Evolutionary conservation across 225 moss, liverwort and hornwort genomes (phyloP).

Genomic region (Marchantia polymorpha): DNA sequence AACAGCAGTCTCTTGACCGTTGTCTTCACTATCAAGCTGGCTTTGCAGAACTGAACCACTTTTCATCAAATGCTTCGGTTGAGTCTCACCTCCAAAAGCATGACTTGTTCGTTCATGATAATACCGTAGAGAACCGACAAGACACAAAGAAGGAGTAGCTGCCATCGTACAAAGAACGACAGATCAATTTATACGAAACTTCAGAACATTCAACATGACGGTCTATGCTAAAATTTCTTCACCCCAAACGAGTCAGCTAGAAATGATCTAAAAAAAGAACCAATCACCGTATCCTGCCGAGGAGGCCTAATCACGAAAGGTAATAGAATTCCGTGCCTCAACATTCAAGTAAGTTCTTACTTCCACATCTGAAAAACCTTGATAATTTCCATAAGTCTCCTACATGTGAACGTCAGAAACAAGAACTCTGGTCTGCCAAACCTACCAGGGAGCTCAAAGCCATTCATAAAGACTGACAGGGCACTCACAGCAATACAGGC

Average conservation of each 20-base stretch:
- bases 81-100: conserved; percentile 32
- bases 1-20: no score
- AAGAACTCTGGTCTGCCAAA: neutral
- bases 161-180: conserved; percentile 3
- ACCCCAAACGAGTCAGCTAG: no score
- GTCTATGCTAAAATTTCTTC: neutral
- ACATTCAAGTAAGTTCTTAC: no score
- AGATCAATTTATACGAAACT: neutral
- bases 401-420: no score
- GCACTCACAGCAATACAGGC: neutral
- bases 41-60: neutral
- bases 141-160: conserved; percentile 29
- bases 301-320: no score
- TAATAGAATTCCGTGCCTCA: no score
- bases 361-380: no score
- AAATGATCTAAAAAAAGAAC: no score
- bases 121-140: conserved; percentile 30
- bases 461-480: neutral
- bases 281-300: no score
- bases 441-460: neutral
- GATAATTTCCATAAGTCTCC: no score
- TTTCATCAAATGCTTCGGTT: neutral
- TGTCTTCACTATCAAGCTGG: no score
- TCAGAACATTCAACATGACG: neutral
- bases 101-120: conserved; percentile 35